phyloP scores from a whole-genome alignment of 169 alveolate genomes.

The Plasmodium knowlesi region DNA sequence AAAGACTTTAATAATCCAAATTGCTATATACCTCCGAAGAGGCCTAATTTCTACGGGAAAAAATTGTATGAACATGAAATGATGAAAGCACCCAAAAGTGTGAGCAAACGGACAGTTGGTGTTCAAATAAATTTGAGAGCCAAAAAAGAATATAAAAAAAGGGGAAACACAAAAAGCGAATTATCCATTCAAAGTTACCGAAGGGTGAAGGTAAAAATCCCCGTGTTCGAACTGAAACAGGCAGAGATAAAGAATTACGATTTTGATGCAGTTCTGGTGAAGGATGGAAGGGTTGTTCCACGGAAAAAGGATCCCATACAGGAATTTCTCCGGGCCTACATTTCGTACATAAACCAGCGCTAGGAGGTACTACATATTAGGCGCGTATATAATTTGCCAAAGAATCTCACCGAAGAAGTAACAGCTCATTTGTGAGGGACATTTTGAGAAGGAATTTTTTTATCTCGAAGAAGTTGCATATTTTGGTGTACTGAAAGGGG shows the following conservation, averaged over 20 bases:
- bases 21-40: not conserved
- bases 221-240: conserved; percentile 7
- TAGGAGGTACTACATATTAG: not conserved
- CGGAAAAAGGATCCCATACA: conserved; percentile 18
- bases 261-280: conserved; percentile 58
- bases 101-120: conserved; percentile 12
- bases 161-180: conserved; percentile 5
- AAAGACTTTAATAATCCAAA: not conserved
- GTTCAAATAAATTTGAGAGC: conserved; percentile 19
- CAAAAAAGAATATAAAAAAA: conserved; percentile 15
- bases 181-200: not conserved
- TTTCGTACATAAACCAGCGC: not conserved
- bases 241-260: conserved; percentile 18
- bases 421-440: not conserved
- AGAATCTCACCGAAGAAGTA: not conserved
- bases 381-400: not conserved
- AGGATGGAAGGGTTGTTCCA: conserved; percentile 53
- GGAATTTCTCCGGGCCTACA: conserved; percentile 2
- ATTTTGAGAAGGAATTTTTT: not conserved
- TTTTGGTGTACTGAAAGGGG: not conserved
- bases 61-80: not conserved
- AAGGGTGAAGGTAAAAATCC: conserved; percentile 33
- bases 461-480: not conserved
- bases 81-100: not conserved
- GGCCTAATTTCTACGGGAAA: not conserved